phyloP scores from a whole-genome alignment of 768 basidiomycete genomes.

The Phlegmacium glaucopus region DNA sequence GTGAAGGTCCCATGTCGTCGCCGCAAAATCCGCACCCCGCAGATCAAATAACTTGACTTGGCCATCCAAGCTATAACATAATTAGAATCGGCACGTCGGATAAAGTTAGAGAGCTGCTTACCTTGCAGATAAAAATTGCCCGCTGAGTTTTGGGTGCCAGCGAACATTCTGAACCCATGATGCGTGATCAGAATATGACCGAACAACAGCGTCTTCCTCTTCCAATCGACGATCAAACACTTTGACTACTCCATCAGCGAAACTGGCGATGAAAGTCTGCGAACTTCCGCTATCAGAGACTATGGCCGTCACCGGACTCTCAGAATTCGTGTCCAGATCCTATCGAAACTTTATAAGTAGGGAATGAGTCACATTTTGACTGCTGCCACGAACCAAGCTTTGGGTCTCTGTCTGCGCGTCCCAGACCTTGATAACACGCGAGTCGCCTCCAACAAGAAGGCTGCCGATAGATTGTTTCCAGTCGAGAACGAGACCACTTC shows the following conservation, averaged over 20 bases:
- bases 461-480: conserved; percentile 91
- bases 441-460: conserved; percentile 89
- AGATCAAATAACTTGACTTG: conserved; percentile 91
- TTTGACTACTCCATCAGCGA: conserved; percentile 88
- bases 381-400: conserved; percentile 52
- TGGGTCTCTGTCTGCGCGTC: conserved; percentile 89
- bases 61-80: conserved; percentile 67
- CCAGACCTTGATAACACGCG: conserved; percentile 87
- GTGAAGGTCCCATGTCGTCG: conserved; percentile 62
- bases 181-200: conserved; percentile 70
- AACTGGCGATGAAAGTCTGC: conserved; percentile 83
- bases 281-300: conserved; percentile 72
- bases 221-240: conserved; percentile 90
- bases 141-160: conserved; percentile 67
- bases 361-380: conserved; percentile 1
- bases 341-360: conserved; percentile 25
- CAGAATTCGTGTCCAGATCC: conserved; percentile 89
- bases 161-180: conserved; percentile 91
- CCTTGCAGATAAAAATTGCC: conserved; percentile 86
- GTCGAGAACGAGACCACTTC: conserved; percentile 82
- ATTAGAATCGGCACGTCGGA: not conserved
- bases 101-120: conserved; percentile 30
- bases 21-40: conserved; percentile 56
- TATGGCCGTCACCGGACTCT: conserved; percentile 86
- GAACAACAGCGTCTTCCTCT: conserved; percentile 78